A percentile compares a stretch with the other conserved stretches of the same genome.
Evolutionary conservation across 108 stramenopile species (phyloP).

Genomic region (Bacterosira constricta): DNA sequence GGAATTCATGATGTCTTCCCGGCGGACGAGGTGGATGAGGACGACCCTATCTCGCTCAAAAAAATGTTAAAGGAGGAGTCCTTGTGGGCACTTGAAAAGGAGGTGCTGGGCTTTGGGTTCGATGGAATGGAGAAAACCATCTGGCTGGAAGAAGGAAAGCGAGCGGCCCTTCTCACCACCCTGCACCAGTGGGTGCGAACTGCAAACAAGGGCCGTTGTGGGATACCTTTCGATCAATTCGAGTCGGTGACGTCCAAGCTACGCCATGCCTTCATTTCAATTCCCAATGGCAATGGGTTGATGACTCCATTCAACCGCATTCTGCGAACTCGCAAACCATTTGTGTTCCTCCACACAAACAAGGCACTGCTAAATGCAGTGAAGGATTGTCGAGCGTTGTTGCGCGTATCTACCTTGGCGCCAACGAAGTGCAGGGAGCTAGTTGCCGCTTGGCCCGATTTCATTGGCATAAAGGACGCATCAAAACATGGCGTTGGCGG

Average conservation of each 20-base stretch:
- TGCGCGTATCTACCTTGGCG: not conserved
- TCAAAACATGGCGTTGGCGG: not conserved
- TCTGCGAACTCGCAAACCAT: not conserved
- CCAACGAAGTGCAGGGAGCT: not conserved
- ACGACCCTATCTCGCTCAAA: conserved; percentile 12
- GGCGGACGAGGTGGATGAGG: not conserved
- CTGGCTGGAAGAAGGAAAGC: not conserved
- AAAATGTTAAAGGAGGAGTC: not conserved
- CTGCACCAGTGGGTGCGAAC: not conserved
- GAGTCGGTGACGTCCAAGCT: not conserved
- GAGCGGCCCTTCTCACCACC: not conserved
- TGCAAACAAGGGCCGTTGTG: not conserved
- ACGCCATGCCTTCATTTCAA: not conserved
- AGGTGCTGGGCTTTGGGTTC: not conserved
- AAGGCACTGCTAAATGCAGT: not conserved
- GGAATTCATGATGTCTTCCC: conserved; percentile 37
- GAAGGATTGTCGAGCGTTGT: not conserved
- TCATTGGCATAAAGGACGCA: too few relatives aligned
- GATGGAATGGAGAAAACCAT: not conserved
- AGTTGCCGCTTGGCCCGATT: not conserved
- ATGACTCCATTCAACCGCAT: not conserved
- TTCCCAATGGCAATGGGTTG: not conserved
- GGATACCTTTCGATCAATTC: not conserved
- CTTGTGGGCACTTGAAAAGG: not conserved
- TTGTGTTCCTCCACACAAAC: not conserved